Evolutionary conservation across 768 basidiomycete species (phyloP), one percentile per base, ranked within the genome.

Genomic region (Leucocoprinus leucothites): DNA sequence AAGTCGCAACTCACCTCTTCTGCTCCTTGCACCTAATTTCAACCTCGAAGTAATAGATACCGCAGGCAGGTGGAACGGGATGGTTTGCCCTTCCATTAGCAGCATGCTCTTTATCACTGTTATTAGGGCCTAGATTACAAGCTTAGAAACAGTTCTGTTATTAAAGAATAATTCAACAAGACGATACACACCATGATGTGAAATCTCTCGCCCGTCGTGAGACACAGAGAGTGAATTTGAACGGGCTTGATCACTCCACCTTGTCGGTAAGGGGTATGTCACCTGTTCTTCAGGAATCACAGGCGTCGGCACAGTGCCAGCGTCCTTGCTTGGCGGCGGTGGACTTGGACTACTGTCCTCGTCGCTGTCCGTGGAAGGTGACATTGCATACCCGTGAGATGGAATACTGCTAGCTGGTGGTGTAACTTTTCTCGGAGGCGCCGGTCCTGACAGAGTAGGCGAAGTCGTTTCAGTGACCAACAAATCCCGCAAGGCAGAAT

Each of bases 21-120:
- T 81, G 75, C 9, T 89, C 88, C 64, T 90, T 90, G 65, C 88
- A 84, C 5, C 88, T 66, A 44, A 98, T 83, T 62, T 89, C 84
- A 4, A 94, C 84, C 73, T 99, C 96, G 66, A 87, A 99, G 69
- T 98, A 99, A 66, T 92, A 96, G 52, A 98, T 85, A 21, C 95
- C 97, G 62, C 90, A 90, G 9, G 87, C 85, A 0, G 86, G 77
- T 1, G 95, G 95, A 46, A 96, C 87, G 1, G 87, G 82, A 60
- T 83, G 73, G 42, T 81, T 81, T 0, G 95, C 85, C 48, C 93
- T 82, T 3, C 90, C 89, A 40, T 94, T 79, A 9, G 91, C 91
- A 0, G 93, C 92, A 31, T 46, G 44, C 53, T 96, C 94, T 56
- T 84, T 84, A 53, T 94, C 91, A 11, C 82, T 83, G 49, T 70